phyloP scores from a whole-genome alignment of 2,329 filamentous ascomycete species.

The Ampelomyces quisqualis region DNA sequence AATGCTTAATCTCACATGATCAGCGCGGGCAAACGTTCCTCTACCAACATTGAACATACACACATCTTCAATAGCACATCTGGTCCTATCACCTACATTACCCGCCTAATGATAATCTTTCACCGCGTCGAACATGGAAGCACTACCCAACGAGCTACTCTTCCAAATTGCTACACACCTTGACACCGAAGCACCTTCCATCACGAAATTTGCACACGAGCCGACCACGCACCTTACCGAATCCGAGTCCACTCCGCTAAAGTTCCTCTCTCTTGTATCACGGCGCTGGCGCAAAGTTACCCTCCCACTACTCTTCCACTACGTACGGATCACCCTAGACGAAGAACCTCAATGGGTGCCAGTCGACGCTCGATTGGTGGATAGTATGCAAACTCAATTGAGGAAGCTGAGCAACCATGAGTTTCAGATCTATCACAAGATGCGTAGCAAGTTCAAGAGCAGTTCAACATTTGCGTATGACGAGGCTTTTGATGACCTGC shows the following conservation, averaged over 20 bases:
- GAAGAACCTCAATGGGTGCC: slow-evolving; percentile 37
- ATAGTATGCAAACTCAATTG: slow-evolving; percentile 37
- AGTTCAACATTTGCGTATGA: slow-evolving; percentile 31
- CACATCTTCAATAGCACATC: no score
- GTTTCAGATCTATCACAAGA: slow-evolving; percentile 34
- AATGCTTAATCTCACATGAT: background rate
- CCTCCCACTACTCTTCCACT: slow-evolving; percentile 37
- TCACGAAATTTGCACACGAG: slow-evolving; percentile 36
- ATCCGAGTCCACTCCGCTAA: slow-evolving; percentile 27
- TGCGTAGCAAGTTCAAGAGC: slow-evolving; percentile 39
- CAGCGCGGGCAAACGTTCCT: no score
- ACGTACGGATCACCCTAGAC: slow-evolving; percentile 30
- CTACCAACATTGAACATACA: no score
- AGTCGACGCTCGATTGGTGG: slow-evolving; percentile 36
- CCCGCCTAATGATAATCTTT: background rate
- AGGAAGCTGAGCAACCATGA: slow-evolving; percentile 37
- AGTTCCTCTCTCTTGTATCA: slow-evolving; percentile 36
- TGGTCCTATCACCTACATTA: background rate
- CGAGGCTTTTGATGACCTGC: slow-evolving; percentile 34
- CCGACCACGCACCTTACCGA: slow-evolving; percentile 29
- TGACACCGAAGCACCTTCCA: slow-evolving; percentile 34
- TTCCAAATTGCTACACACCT: slow-evolving; percentile 39
- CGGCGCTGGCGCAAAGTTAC: slow-evolving; percentile 36
- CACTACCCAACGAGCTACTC: slow-evolving; percentile 41
- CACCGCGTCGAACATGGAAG: slow-evolving; percentile 18